Percentiles rank a stretch among this genome's conserved stretches.
Evolutionary conservation across 768 basidiomycete genomes (phyloP).

Genomic region (Hygrophorus russula): DNA sequence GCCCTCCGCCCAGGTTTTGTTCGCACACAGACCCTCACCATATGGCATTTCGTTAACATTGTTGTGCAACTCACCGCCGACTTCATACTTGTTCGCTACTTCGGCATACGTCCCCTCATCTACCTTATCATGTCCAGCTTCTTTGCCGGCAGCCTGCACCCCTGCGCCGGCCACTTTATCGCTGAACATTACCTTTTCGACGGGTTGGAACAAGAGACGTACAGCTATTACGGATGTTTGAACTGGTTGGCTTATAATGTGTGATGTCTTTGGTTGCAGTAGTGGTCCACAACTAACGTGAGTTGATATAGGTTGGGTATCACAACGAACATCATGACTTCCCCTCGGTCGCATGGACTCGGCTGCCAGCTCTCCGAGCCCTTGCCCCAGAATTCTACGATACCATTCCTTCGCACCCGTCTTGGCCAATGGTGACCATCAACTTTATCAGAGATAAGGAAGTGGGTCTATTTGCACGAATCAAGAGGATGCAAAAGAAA

Average conservation of each 20-base stretch:
- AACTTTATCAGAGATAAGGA: slow-evolving; percentile 89
- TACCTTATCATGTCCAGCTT: slow-evolving; percentile 87
- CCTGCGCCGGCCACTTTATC: slow-evolving; percentile 95
- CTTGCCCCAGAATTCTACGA: slow-evolving; percentile 93
- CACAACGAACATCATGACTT: slow-evolving; percentile 99
- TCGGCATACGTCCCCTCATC: slow-evolving; percentile 40
- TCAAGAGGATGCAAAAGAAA: slow-evolving; percentile 54
- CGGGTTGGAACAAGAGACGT: slow-evolving; percentile 87
- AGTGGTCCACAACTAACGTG: slow-evolving; percentile 1
- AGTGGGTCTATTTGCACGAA: slow-evolving; percentile 82
- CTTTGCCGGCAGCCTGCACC: slow-evolving; percentile 94
- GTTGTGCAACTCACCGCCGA: slow-evolving; percentile 61
- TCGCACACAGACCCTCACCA: slow-evolving; percentile 66
- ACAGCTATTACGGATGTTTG: slow-evolving; percentile 89
- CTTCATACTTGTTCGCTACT: slow-evolving; percentile 41
- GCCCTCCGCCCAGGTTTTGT: slow-evolving; percentile 93
- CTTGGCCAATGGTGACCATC: slow-evolving; percentile 90
- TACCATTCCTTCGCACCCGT: slow-evolving; percentile 72
- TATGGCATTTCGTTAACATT: slow-evolving; percentile 81
- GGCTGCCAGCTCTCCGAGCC: slow-evolving; percentile 68
- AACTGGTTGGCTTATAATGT: slow-evolving; percentile 93
- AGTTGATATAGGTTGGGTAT: slow-evolving; percentile 68
- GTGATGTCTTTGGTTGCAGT: slow-evolving; percentile 16
- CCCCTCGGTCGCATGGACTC: slow-evolving; percentile 92
- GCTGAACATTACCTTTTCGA: slow-evolving; percentile 97